Evolutionary conservation across 2,329 filamentous ascomycete species (phyloP).

Genomic region (Hypoxylon sp.): DNA sequence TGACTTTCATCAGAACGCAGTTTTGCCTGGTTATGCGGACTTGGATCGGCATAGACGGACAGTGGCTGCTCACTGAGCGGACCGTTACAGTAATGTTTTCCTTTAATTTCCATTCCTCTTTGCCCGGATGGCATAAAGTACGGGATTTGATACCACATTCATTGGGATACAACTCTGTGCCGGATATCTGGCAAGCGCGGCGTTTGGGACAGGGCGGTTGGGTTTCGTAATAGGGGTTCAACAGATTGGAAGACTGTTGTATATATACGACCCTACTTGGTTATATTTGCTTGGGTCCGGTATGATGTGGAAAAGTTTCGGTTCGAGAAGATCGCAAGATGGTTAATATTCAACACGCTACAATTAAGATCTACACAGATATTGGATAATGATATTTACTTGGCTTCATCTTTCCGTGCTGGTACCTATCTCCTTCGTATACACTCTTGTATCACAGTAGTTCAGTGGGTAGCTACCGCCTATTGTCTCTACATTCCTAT

Average conservation of each 20-base stretch:
- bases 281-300: neutral
- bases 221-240: neutral
- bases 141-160: constrained; percentile 7
- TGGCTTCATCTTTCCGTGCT: neutral
- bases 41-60: constrained; percentile 21
- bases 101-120: constrained; percentile 5
- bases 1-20: constrained; percentile 50
- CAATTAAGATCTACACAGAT: neutral
- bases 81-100: neutral
- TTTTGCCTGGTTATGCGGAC: constrained; percentile 57
- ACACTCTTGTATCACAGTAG: neutral
- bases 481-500: neutral
- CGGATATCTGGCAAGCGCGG: constrained; percentile 26
- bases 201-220: constrained; percentile 18
- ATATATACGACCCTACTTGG: neutral
- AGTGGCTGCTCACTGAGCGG: constrained; percentile 29
- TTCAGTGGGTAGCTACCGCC: neutral
- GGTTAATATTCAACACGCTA: constrained; percentile 8
- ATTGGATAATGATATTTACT: constrained; percentile 24
- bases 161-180: neutral
- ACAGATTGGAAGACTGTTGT: constrained; percentile 16
- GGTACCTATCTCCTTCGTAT: neutral
- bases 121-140: neutral
- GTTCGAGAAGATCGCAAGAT: neutral
- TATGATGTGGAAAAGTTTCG: neutral